Evolutionary conservation across 768 basidiomycete genomes (phyloP), one percentile per base, ranked within the genome.

Genomic region (Phlebiopsis gigantea): DNA sequence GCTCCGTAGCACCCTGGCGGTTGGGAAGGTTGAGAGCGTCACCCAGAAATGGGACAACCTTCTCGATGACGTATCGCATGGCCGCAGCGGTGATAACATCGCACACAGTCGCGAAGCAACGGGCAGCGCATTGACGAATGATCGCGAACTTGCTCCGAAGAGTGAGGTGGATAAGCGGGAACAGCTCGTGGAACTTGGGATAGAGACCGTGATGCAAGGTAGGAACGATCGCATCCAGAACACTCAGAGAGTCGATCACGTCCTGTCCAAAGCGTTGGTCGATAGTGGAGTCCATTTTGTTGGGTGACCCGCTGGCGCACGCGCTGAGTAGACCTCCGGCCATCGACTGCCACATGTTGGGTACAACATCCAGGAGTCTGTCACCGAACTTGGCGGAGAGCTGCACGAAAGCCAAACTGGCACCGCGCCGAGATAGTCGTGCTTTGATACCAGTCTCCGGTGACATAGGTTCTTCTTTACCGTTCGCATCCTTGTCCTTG

Each of bases 281-380:
- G 59, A 93, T 87, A 12, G 81, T 70, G 17, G 65, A 65, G 62
- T 93, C 91, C 30, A 83, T 81, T 53, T 82, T 73, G 53, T 77
- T 71, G 15, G 83, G 26, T 82, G 44, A 68, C 93, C 93, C 84
- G 31, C 77, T 68, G 42, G 76, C 73, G 61, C 87, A 93, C 22
- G 85, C 80, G 53, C 80, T 82, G 45, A 88, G 63, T 34, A 97
- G 68, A 22, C 90, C 86, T 22, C 86, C 87, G 14, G 84, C 85
- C 84, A 97, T 92, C 4, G 90, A 93, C 48, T 88, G 85, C 95
- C 96, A 98, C 79, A 98, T 89, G 62, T 84, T 92, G 1, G 97
- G 96, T n/a, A 98, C 83, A 30, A 82, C 77, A 0, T 85, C 80
- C 31, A 98, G 73, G 28, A 98, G 74, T 14, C 72, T 72, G 1